Evolutionary conservation across 2,329 filamentous ascomycete genomes (phyloP).

Genomic region (Chaetoscypha palmicola): DNA sequence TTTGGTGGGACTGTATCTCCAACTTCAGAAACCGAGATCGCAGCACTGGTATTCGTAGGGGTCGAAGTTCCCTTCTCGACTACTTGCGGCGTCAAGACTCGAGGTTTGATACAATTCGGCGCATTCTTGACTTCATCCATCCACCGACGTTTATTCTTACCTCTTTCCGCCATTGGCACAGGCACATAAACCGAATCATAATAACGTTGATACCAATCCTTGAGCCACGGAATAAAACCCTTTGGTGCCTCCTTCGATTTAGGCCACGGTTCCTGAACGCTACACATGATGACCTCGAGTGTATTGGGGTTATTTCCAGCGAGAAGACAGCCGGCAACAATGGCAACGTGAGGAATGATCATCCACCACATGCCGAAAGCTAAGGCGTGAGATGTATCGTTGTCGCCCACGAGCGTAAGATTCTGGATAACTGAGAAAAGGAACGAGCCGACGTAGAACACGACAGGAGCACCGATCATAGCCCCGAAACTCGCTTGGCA

Average conservation of each 20-base stretch:
- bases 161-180: slow-evolving; percentile 1
- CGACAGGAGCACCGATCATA: slow-evolving; percentile 18
- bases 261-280: slow-evolving; percentile 1
- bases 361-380: slow-evolving; percentile 15
- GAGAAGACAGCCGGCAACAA: slow-evolving; percentile 10
- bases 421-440: slow-evolving; percentile 11
- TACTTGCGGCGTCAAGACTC: not conserved
- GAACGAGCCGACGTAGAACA: slow-evolving; percentile 21
- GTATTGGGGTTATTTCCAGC: slow-evolving; percentile 15
- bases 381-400: slow-evolving; percentile 15
- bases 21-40: not conserved
- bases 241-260: slow-evolving; percentile 1
- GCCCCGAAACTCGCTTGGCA: slow-evolving; percentile 12
- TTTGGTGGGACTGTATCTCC: not conserved
- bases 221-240: slow-evolving; percentile 8
- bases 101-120: not conserved
- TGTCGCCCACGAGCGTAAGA: slow-evolving; percentile 10
- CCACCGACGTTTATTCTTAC: slow-evolving; percentile 1
- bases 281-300: slow-evolving; percentile 9
- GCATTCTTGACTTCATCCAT: not conserved
- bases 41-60: not conserved
- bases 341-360: slow-evolving; percentile 15
- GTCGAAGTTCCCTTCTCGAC: not conserved
- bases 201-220: not conserved
- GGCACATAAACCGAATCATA: slow-evolving; percentile 2